Conservation (phyloP, 352 stramenopile genomes). For the Phytophthora uliginosa region DNA sequence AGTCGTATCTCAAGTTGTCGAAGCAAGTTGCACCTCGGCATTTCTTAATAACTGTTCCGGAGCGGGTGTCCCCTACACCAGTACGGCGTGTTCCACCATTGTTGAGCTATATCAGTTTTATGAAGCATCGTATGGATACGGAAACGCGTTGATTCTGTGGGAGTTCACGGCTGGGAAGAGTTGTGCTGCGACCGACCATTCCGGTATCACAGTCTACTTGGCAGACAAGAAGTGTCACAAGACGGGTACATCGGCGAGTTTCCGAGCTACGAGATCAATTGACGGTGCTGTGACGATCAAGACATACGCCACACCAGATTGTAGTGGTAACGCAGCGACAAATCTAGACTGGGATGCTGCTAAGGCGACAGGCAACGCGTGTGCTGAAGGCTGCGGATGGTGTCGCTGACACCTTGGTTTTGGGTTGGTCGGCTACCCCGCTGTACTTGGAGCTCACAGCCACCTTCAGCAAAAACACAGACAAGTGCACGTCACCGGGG, state of each 20-base stretch:
- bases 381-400: background rate
- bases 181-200: background rate
- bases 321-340: too few species aligned
- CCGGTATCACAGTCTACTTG: background rate
- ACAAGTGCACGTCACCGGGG: background rate
- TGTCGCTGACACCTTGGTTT: background rate
- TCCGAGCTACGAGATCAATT: background rate
- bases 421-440: background rate
- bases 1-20: background rate
- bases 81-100: background rate
- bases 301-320: background rate
- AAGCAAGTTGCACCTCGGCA: background rate
- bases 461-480: background rate
- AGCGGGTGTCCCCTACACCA: background rate
- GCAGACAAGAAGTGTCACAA: background rate
- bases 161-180: background rate
- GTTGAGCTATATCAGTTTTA: too few species aligned
- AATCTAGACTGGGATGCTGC: background rate
- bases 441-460: background rate
- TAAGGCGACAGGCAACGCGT: background rate
- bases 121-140: background rate
- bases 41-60: background rate
- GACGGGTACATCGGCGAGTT: background rate
- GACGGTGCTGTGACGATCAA: background rate
- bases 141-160: background rate